Evolutionary conservation across 345 rosid species (phyloP), one percentile per base, ranked within the genome.

Genomic region (Clarkia xantiana): DNA sequence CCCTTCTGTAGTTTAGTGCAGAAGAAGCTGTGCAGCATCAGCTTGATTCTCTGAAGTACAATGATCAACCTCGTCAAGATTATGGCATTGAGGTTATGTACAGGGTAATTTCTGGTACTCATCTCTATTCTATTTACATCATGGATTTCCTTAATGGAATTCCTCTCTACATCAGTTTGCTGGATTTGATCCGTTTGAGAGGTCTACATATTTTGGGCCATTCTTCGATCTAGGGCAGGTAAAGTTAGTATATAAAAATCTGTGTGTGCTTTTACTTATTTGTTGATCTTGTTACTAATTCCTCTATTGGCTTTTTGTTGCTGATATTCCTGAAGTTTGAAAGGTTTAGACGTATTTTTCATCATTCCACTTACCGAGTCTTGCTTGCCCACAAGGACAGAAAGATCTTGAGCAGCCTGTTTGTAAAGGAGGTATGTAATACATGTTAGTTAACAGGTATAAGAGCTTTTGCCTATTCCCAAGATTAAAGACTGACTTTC

Each of bases 181-280:
- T 57, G 95, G 97, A 59, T 86, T 90, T 38, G 97, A 90, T 64
- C 97, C 95, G 16, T 86, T 86, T 51, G 95, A 85, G 71, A 80
- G 97, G 59, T 90, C 95, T 0, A 74, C 84, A 1, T 90, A 90
- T 57, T 85, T 85, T n/a, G 97, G 97, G 19, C 95, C 95, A 40
- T 74, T 79, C 71, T 86, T 81, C 45, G 94, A 90, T 69, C 62
- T 86, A 16, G 91, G 95, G 53, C 91, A 90, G 95, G 97, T 89
- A 54, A 54, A 49, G 67, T 60, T 9, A 3, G 14, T 51, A 19
- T 14, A 38, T 10, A 15, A 34, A 45, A 52, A 29, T 29, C 36
- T 29, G 9, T 29, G 36, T 7, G 36, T 44, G 47, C 29, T 17
- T 57, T 49, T 52, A 41, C 42, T 45, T 44, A 46, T 42, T 14